Evolutionary conservation across 805 yeast species (phyloP), one percentile per base, ranked within the genome.

Genomic region (Candida xyloterini): DNA sequence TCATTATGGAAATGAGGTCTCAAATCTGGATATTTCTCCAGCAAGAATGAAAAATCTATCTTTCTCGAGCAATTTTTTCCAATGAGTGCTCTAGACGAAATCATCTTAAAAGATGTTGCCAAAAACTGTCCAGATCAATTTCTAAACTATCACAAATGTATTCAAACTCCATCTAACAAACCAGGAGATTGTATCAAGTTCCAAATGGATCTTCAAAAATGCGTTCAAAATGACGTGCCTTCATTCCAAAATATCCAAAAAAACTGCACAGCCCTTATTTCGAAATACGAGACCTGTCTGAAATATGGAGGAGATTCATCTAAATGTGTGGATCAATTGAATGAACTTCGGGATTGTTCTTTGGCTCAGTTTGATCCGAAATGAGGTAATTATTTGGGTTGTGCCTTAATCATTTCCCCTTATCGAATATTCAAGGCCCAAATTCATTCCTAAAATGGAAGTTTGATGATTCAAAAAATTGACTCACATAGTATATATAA

Each of bases 21-120:
- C 25, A 61, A 33, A 7, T 37, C 16, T 5, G 58, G 57, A 26
- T 56, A 42, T 3, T 38, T 24, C 15, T 10, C 16, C 9, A 46
- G 39, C 27, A 55, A 35, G 10, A 29, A 28, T n/a, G 29, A 33
- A 31, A 53, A 48, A 30, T 52, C 42, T 10, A 43, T 27, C 10
- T 25, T 30, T 27, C 40, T 31, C 34, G 26, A 33, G 38, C 18
- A 34, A 10, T 30, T 20, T 31, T 10, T 14, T 21, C 20, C 34
- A 31, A 71, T 73, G 74, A 66, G 77, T 11, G 51, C 69, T 10
- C 60, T 86, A 22, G 95, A 86, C 60, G 90, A 85, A 56, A 67
- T 82, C 35, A 72, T 86, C 23, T 74, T 86, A 46, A 89, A 84
- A 46, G 95, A 86, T 53, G 84, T 84, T 42, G 89, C 95, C 10